Base-by-base conservation (phyloP, 2,329 filamentous ascomycete species). In the Talaromyces sp. region DNA sequence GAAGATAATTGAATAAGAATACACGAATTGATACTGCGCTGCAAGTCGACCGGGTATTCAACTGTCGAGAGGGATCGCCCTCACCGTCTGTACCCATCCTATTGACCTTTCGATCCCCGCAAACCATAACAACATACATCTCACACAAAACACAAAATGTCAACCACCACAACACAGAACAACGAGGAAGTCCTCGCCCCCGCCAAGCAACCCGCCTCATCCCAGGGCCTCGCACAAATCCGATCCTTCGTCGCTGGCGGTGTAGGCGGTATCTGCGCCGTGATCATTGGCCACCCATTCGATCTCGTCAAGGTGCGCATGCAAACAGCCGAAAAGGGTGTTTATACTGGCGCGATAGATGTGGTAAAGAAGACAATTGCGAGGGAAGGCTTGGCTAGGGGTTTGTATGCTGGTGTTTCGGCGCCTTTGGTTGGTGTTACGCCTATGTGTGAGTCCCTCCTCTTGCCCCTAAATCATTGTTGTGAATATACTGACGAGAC, bases 261-360 rank as follows among this genome's bases (percentile, higher is more conserved):
- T 68, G 96, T 96, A 67, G 95, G 95, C 71, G 95, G 95, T 72
- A 80, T 99, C 58, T 98, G 92, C 82, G 94, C 95, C 65, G 95
- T 99, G 64, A 78, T 99, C 49, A 93, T 98, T 67, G 91, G 95
- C 65, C 95, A 99, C 79, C 95, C 95, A 10, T 99, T 99, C 77
- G 95, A 99, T 78, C 85, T 99, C 72, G 94, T 98, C 78, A 99
- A 99, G 82, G 95, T 99, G 70, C 91, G 95, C 66, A 83, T 99
- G 78, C 95, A 99, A 83, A 99, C 95, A 1, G 93, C 95, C 40
- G 93, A 98, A 80, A 90, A 89, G 79, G 95, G 95, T 58, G 91
- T 97, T 40, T 99, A 99, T 81, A 90, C 84, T 40, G 89, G 91
- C 54, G 95, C 95, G 15, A 84, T 98, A 73, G 95, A 99, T 80